Conservation (phyloP, 768 basidiomycete genomes). For the Tephrocybe rancida region DNA sequence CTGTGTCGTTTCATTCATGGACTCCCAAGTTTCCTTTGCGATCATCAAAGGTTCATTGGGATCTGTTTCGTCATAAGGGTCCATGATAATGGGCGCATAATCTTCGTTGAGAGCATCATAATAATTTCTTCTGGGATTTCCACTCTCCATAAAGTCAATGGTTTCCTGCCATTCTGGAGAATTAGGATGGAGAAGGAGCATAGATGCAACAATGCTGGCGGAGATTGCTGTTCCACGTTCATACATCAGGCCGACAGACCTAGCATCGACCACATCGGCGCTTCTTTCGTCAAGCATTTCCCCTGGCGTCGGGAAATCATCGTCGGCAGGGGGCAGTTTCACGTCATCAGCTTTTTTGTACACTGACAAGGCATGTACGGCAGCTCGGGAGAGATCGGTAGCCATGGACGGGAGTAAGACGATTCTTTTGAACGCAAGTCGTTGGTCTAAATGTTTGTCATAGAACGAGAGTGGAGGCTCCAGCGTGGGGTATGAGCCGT, state of each 20-base stretch:
- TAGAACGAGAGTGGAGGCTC: slow-evolving; percentile 4
- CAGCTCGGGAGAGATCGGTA: neutral
- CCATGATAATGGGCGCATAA: neutral
- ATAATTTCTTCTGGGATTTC: neutral
- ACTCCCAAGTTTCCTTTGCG: neutral
- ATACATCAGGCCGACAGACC: slow-evolving; percentile 3
- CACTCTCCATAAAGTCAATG: neutral
- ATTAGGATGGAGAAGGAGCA: slow-evolving; percentile 1
- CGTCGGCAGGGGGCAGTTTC: neutral
- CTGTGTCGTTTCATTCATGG: neutral
- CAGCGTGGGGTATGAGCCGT: slow-evolving; percentile 1
- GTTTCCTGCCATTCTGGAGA: neutral
- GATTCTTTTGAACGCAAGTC: neutral
- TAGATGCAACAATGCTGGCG: slow-evolving; percentile 1
- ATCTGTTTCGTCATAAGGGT: neutral
- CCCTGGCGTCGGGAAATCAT: neutral
- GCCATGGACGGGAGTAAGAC: neutral
- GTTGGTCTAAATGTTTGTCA: slow-evolving; percentile 12
- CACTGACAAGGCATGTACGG: neutral
- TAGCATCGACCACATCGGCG: neutral
- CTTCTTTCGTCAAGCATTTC: neutral
- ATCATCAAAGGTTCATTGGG: neutral
- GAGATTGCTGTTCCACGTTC: neutral
- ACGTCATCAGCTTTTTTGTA: neutral
- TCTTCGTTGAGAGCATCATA: neutral